phyloP scores from a whole-genome alignment of 192 early-diverging fungal species.

The Glomus cerebriforme region DNA sequence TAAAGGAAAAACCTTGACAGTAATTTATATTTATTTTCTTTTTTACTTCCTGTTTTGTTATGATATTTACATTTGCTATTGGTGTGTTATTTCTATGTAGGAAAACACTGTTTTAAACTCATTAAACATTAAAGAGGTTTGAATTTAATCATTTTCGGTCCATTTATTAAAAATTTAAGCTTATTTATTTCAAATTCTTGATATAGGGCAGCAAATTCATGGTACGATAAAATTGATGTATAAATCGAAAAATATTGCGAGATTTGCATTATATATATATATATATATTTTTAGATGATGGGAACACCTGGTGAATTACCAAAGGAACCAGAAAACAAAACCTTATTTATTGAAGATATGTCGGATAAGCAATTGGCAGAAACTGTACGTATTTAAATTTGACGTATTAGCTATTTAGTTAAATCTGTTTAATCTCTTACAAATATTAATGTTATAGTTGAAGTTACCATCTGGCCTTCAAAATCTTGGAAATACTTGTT shows the following conservation, averaged over 20 bases:
- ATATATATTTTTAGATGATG: slow-evolving; percentile 76
- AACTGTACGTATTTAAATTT: slow-evolving; percentile 58
- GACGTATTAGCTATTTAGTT: background rate
- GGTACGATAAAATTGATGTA: slow-evolving; percentile 27
- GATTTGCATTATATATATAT: background rate
- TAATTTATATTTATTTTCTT: slow-evolving; percentile 26
- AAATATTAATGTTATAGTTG: slow-evolving; percentile 51
- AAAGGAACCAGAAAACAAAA: slow-evolving; percentile 70
- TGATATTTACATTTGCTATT: background rate
- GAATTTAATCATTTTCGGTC: slow-evolving; percentile 1
- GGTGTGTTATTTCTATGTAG: slow-evolving; percentile 36
- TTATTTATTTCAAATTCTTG: background rate
- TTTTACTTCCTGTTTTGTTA: background rate
- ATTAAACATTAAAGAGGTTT: slow-evolving; percentile 76
- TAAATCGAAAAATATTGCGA: no score
- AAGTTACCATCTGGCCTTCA: slow-evolving; percentile 87
- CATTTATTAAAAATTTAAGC: slow-evolving; percentile 32
- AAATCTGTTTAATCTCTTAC: background rate
- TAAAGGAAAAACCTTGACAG: slow-evolving; percentile 92
- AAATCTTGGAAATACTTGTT: slow-evolving; percentile 93
- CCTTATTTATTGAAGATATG: slow-evolving; percentile 92
- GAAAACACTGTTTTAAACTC: slow-evolving; percentile 76
- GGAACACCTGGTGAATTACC: slow-evolving; percentile 94
- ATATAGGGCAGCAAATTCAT: slow-evolving; percentile 38
- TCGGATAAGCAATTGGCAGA: slow-evolving; percentile 81